Evolutionary conservation across 768 basidiomycete genomes (phyloP).

Genomic region (Amanita subjunquillea): DNA sequence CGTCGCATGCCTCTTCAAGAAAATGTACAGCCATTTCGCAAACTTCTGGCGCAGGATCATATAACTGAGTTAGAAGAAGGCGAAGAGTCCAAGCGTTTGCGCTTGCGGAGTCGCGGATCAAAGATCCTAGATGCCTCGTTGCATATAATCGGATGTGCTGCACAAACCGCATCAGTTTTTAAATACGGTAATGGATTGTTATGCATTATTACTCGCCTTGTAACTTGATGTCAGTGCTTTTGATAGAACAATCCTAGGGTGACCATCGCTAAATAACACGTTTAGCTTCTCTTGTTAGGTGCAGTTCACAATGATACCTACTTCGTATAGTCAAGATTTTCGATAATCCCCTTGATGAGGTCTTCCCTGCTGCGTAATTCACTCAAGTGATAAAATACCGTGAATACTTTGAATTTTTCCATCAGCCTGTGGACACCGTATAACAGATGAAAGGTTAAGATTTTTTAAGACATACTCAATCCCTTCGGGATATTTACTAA

Average conservation of each 20-base stretch:
- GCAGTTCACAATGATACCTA: slow-evolving; percentile 23
- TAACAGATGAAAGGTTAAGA: background rate
- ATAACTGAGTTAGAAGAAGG: slow-evolving; percentile 88
- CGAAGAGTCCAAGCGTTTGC: slow-evolving; percentile 85
- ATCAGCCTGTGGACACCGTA: slow-evolving; percentile 51
- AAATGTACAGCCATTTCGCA: slow-evolving; percentile 84
- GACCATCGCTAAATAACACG: slow-evolving; percentile 62
- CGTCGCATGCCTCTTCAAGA: slow-evolving; percentile 84
- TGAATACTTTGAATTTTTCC: slow-evolving; percentile 89
- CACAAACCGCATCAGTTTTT: background rate
- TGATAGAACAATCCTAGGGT: slow-evolving; percentile 85
- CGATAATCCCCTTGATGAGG: slow-evolving; percentile 82
- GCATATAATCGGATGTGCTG: slow-evolving; percentile 86
- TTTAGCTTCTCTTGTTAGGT: slow-evolving; percentile 4
- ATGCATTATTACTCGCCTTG: slow-evolving; percentile 36
- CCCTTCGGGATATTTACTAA: slow-evolving; percentile 85
- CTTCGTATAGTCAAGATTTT: slow-evolving; percentile 87
- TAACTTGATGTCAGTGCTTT: slow-evolving; percentile 94
- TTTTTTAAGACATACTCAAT: slow-evolving; percentile 53
- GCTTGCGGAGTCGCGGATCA: slow-evolving; percentile 55
- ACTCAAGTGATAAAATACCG: slow-evolving; percentile 89
- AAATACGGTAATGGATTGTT: background rate
- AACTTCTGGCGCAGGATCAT: slow-evolving; percentile 86
- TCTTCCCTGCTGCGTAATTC: slow-evolving; percentile 89
- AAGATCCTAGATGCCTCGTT: slow-evolving; percentile 74